Conservation (phyloP, 1,139 yeast species). For the Hyphopichia fennica region DNA sequence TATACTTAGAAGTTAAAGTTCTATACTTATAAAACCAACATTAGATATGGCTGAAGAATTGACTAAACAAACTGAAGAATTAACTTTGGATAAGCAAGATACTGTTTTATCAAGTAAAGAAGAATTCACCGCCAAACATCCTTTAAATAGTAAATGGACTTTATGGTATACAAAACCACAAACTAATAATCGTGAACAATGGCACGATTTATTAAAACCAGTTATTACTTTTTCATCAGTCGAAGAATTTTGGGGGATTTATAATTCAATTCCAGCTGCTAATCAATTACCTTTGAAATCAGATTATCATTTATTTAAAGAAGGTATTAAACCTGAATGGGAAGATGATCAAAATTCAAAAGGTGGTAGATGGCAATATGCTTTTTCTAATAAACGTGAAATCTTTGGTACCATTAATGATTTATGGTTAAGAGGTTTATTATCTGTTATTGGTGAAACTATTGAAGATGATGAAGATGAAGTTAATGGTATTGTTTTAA, state of each 20-base stretch:
- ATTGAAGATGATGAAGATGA: constrained; percentile 86
- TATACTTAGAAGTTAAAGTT: too few relatives aligned
- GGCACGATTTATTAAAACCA: constrained; percentile 93
- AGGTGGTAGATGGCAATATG: constrained; percentile 90
- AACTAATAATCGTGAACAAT: constrained; percentile 73
- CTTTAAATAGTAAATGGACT: constrained; percentile 91
- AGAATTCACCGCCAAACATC: constrained; percentile 82
- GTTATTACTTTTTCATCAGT: constrained; percentile 90
- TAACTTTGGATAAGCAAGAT: constrained; percentile 46
- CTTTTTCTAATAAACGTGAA: constrained; percentile 70
- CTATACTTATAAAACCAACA: too few relatives aligned
- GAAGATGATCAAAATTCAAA: constrained; percentile 84
- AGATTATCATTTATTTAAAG: constrained; percentile 94
- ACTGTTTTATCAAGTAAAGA: constrained; percentile 70
- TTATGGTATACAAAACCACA: constrained; percentile 98
- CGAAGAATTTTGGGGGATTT: constrained; percentile 99
- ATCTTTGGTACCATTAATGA: constrained; percentile 70
- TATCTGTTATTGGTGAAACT: constrained; percentile 94
- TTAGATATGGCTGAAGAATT: constrained; percentile 53
- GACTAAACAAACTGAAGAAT: constrained; percentile 52
- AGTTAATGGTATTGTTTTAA: constrained; percentile 93
- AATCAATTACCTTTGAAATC: constrained; percentile 88
- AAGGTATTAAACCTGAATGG: constrained; percentile 98
- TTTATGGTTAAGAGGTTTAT: constrained; percentile 87
- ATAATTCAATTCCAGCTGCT: constrained; percentile 91